Evolutionary conservation across 257 asterid species (phyloP), one percentile per base, ranked within the genome.

Genomic region (Pogostemon cablin): DNA sequence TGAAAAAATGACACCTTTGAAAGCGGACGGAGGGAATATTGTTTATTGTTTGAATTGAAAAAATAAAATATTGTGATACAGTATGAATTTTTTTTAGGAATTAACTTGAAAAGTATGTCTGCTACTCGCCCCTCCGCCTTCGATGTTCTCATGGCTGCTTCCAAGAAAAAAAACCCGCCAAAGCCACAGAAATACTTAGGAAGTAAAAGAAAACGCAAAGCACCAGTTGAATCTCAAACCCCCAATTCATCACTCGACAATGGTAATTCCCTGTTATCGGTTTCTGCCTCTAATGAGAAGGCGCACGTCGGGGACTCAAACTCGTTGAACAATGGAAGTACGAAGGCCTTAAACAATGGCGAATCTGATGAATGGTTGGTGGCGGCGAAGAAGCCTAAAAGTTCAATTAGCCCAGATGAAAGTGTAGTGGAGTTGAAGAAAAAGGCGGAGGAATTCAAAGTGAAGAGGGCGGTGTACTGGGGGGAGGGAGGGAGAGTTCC

Each of bases 381-480:
- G 67, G 86, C 40, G 68, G 74, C 25, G 61, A 90, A 90, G 90
- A 88, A 84, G 76, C 67, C 75, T 17, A 72, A 55, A 85, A 50
- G 37, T 62, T 60, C 79, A n/a, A 74, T 90, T 62, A 85, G 81
- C 73, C 92, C 88, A 2, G 88, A 82, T 17, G 93, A 88, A 67
- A 88, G 98, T 41, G 52, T 83, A 41, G 42, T 42, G 48, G 99
- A 91, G 79, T 67, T 95, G 86, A 89, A 84, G 86, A 86, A 88
- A 62, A 90, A 84, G 73, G 84, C 91, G 7, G 83, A 80, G 0
- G 85, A 62, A 56, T 95, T 95, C 73, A 80, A 89, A 32, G 90
- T 86, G 72, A 79, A 77, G 76, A 90, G 50, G 83, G 98, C 96
- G 49, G 98, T 79, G 12, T 91, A 84, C 69, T 95, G 98, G 99